Base-by-base conservation (phyloP, 192 early-diverging fungal genomes). In the Pilobolus umbonatus region DNA sequence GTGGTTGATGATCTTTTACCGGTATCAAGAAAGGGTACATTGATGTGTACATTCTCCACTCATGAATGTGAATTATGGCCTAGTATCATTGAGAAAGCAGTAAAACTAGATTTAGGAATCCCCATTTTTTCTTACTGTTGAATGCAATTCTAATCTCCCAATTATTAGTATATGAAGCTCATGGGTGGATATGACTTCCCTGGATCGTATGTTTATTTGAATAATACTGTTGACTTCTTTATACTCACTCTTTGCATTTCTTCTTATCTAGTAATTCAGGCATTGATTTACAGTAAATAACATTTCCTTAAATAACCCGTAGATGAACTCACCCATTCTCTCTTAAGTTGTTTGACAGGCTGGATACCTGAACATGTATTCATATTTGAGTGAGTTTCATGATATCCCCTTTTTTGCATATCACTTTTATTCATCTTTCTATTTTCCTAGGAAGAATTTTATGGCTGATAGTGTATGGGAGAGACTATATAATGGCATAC, bases 141-240 rank as follows among this genome's bases (percentile, higher is more conserved):
- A 26, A 43, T 53, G 38, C 8, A 3, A 6, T 17, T n/a, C n/a
- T n/a, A n/a, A n/a, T n/a, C n/a, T n/a, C n/a, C n/a, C n/a, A n/a
- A n/a, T n/a, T n/a, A n/a, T n/a, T n/a, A 81, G 60, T 97, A 94
- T 62, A 83, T 95, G 83, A 97, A 97, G 71, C 68, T 95, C 1
- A 92, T 91, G 88, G 94, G 94, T 44, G 94, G 94, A 17, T 97
- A 95, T 65, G 88, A 91, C 63, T 97, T 95, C 68, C 92, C 90
- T 1, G 94, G 92, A 45, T 94, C 92, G 73, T 82, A 77, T 64
- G 80, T 79, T 14, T 28, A 24, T n/a, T 42, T 42, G 17, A 40
- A 34, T 11, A 32, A 24, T 28, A 31, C 25, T 12, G 12, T 56
- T 2, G 14, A 22, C 26, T 28, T 35, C 28, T 62, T 56, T 52